Evolutionary conservation across 164 flowering plant genomes (phyloP), one percentile per base, ranked within the genome.

Genomic region (Aristolochia fimbriata): DNA sequence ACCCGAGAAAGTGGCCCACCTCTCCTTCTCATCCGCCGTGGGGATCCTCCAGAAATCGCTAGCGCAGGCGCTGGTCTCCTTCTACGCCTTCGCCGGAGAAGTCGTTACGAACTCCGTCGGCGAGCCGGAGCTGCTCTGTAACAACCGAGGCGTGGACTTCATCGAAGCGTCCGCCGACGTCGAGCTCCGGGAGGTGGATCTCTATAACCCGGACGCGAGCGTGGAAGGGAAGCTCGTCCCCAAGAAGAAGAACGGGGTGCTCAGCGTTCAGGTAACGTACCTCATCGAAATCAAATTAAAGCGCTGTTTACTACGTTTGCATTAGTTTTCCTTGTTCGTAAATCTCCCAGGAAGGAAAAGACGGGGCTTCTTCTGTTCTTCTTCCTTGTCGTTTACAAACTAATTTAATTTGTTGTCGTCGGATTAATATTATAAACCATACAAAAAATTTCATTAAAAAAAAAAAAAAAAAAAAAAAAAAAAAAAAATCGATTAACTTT

Each of bases 101-200:
- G 22, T 77, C 6, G 72, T 71, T 2, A 6, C 22, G 15, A 77
- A 72, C 67, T 48, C 74, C 6, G 46, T 17, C 16, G 76, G 74
- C 8, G 78, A 77, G 69, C 76, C 74, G 3, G 74, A 73, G 62
- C 59, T 76, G 15, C 73, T 74, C 15, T 78, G 82, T 63, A 78
- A 73, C 66, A 78, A 81, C 59, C 60, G 70, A 16, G 85, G 80
- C 5, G 82, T 78, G 0, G 77, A 74, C 51, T 81, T 78, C 23
- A 14, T 62, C 0, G 73, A 78, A 58, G 84, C 78, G 19, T 63
- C 48, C 15, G 79, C 78, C 3, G 81, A 77, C 21, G 57, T 71
- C 0, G 72, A 74, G 59, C 69, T 78, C 15, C 19, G 30, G 17
- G 62, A 74, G 9, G 65, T 81, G 15, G 24, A 71, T n/a, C 58